Conservation (phyloP, 345 rosid species). For the Erysimum cheiranthoides region DNA sequence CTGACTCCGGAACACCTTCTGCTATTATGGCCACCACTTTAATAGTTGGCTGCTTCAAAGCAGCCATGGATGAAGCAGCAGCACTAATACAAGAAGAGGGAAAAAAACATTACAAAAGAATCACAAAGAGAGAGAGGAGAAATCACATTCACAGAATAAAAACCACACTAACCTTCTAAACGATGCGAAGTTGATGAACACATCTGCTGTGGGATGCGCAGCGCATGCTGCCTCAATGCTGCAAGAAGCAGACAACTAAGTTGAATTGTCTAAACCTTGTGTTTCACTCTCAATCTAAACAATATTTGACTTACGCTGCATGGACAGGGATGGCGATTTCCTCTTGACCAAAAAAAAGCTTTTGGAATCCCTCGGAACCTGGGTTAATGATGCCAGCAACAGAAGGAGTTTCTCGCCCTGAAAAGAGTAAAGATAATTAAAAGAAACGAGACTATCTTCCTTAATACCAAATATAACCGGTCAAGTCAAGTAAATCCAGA, state of each 20-base stretch:
- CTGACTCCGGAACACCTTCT: constrained; percentile 98
- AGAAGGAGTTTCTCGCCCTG: constrained; percentile 95
- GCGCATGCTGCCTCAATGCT: constrained; percentile 95
- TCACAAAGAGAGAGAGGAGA: constrained; percentile 14
- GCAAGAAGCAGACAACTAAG: constrained; percentile 44
- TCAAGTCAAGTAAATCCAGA: background rate
- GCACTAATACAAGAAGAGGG: constrained; percentile 60
- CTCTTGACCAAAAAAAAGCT: constrained; percentile 97
- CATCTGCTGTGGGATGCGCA: constrained; percentile 96
- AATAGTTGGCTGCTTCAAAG: constrained; percentile 93
- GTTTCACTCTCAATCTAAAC: background rate
- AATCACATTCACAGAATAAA: background rate
- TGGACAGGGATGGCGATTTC: constrained; percentile 99
- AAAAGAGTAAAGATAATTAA: constrained; percentile 14
- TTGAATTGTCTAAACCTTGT: background rate
- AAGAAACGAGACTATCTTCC: background rate
- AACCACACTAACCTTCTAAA: constrained; percentile 68
- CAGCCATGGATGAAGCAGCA: constrained; percentile 96
- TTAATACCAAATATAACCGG: background rate
- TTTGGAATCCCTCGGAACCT: constrained; percentile 96
- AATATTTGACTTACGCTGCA: constrained; percentile 59
- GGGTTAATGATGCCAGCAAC: constrained; percentile 97
- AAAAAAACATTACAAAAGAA: constrained; percentile 9
- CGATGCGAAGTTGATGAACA: constrained; percentile 93
- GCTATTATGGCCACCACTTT: constrained; percentile 96